These are phyloP conservation scores for Pseudocohnilembus persalinus DNA, from an alignment of 169 alveolate genomes.

Conservation along the genomic window DNA sequence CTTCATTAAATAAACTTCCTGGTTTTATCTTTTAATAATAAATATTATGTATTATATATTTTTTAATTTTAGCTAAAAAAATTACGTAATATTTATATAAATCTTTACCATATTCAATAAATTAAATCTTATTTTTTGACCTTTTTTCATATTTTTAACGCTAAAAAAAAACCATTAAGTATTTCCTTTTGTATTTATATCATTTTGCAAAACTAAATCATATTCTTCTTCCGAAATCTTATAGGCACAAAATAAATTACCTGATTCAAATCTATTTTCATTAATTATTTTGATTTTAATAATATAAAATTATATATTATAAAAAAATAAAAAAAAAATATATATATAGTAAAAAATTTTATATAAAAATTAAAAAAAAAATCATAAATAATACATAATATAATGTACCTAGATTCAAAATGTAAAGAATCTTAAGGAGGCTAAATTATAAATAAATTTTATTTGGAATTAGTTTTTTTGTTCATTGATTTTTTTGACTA, in stretches of 20 bases:
- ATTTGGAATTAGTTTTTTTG: conserved; percentile 43
- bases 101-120: conserved; percentile 66
- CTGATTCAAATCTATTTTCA: conserved; percentile 87
- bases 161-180: conserved; percentile 86
- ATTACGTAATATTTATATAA: conserved; percentile 46
- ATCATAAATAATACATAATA: too few species aligned
- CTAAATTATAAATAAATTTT: too few species aligned
- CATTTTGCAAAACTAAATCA: conserved; percentile 78
- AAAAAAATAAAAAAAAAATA: too few species aligned
- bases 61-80: conserved; percentile 59
- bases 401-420: too few species aligned
- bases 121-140: conserved; percentile 74
- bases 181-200: conserved; percentile 87
- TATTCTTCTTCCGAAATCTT: conserved; percentile 70
- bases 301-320: too few species aligned
- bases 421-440: too few species aligned
- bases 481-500: background rate
- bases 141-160: conserved; percentile 73
- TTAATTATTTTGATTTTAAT: too few species aligned
- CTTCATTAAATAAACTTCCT: conserved; percentile 65
- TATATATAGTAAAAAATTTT: too few species aligned
- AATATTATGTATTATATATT: conserved; percentile 37
- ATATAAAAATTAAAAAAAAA: too few species aligned
- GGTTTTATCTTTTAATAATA: conserved; percentile 46
- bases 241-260: conserved; percentile 80